Conservation (phyloP, 495 filamentous ascomycete species). For the Neurospora sp. region DNA sequence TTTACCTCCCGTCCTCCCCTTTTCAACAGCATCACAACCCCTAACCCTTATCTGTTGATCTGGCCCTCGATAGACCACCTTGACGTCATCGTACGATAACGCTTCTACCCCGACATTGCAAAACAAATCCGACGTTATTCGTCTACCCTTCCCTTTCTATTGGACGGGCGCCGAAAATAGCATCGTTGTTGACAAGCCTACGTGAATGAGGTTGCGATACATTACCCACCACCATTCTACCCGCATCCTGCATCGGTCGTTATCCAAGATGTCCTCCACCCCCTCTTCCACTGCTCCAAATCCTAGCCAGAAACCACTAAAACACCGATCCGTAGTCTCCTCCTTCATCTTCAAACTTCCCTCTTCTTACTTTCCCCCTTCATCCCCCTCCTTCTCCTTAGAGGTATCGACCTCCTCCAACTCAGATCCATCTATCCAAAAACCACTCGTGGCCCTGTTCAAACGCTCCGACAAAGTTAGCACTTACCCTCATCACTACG, state of each 20-base stretch:
- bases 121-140: neutral
- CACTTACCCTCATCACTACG: conserved; percentile 48
- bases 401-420: conserved; percentile 4
- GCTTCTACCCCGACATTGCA: neutral
- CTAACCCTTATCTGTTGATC: neutral
- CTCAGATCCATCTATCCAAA: neutral
- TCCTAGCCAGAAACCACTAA: neutral
- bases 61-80: neutral
- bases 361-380: neutral
- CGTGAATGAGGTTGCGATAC: neutral
- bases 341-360: conserved; percentile 42
- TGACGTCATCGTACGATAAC: neutral
- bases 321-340: conserved; percentile 42
- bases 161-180: neutral
- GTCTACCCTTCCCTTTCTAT: neutral
- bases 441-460: conserved; percentile 45
- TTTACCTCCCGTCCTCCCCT: neutral
- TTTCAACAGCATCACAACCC: neutral
- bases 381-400: neutral
- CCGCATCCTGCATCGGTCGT: neutral
- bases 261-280: neutral
- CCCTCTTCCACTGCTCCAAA: neutral
- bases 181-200: neutral
- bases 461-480: conserved; percentile 44
- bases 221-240: neutral